Conservation (phyloP, 176 grass and related monocot species). For the Olyra latifolia region DNA sequence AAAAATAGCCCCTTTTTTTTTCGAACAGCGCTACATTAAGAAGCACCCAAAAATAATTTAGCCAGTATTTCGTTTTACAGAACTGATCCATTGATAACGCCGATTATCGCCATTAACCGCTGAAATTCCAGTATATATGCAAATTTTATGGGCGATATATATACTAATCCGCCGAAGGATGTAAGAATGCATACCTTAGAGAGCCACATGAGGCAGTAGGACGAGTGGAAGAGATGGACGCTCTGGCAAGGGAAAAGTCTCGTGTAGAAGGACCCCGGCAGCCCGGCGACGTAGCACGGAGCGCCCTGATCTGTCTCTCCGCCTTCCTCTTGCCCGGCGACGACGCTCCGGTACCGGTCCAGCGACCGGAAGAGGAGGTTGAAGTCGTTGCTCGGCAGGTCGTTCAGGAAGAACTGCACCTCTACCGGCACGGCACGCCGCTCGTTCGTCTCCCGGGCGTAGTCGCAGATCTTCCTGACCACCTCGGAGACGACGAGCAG, state of each 20-base stretch:
- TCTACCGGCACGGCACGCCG: background rate
- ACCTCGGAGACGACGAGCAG: conserved; percentile 37
- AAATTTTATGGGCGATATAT: too few species aligned
- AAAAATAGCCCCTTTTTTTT: too few species aligned
- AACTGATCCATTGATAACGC: too few species aligned
- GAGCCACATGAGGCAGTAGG: conserved; percentile 47
- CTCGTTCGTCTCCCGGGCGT: background rate
- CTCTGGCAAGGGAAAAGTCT: conserved; percentile 46
- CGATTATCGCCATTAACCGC: too few species aligned
- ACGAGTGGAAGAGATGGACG: conserved; percentile 62
- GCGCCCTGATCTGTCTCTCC: too few species aligned
- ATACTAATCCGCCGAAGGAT: too few species aligned
- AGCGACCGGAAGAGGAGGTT: conserved; percentile 58
- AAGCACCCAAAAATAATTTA: too few species aligned
- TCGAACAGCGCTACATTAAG: too few species aligned
- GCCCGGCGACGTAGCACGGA: conserved; percentile 15
- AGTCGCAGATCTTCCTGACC: conserved; percentile 1
- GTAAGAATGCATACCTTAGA: conserved; percentile 33
- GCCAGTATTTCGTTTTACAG: too few species aligned
- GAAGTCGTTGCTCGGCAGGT: conserved; percentile 55
- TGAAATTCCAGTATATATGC: too few species aligned
- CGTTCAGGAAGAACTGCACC: conserved; percentile 60
- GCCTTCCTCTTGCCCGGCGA: too few species aligned
- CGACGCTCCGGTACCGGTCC: too few species aligned
- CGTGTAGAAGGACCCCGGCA: conserved; percentile 52